These are phyloP conservation scores for Colletotrichum sp. DNA, from an alignment of 2,329 filamentous ascomycete genomes.

Conservation along the genomic window DNA sequence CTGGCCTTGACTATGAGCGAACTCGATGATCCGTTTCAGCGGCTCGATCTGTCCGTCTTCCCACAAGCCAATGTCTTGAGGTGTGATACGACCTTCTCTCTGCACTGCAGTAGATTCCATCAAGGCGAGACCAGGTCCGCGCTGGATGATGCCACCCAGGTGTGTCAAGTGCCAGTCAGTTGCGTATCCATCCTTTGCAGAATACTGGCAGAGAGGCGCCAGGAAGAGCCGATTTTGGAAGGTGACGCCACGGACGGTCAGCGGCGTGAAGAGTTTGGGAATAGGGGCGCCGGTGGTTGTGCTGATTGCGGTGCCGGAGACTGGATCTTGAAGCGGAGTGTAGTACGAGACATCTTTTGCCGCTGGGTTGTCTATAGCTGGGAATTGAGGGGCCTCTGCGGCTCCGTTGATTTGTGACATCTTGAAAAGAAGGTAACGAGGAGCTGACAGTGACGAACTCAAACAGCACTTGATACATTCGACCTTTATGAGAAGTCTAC, in stretches of 20 bases:
- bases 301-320: constrained; percentile 45
- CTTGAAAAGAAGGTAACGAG: background rate
- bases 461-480: background rate
- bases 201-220: constrained; percentile 54
- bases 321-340: constrained; percentile 51
- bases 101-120: constrained; percentile 72
- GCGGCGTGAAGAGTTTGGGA: constrained; percentile 54
- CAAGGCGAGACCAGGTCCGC: constrained; percentile 67
- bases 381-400: background rate
- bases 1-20: constrained; percentile 61
- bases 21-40: constrained; percentile 62
- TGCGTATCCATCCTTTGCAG: constrained; percentile 59
- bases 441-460: background rate
- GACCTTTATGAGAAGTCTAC: background rate
- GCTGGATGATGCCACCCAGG: constrained; percentile 73
- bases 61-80: constrained; percentile 71
- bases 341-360: constrained; percentile 48
- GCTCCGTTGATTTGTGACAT: background rate
- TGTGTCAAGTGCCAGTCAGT: constrained; percentile 78
- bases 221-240: constrained; percentile 53
- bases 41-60: constrained; percentile 70
- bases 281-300: constrained; percentile 52
- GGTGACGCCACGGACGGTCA: constrained; percentile 49
- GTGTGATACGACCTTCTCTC: constrained; percentile 72
- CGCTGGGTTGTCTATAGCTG: constrained; percentile 24